Evolutionary conservation across 306 rosid genomes (phyloP).

Genomic region (Sphenostylis stenocarpa): DNA sequence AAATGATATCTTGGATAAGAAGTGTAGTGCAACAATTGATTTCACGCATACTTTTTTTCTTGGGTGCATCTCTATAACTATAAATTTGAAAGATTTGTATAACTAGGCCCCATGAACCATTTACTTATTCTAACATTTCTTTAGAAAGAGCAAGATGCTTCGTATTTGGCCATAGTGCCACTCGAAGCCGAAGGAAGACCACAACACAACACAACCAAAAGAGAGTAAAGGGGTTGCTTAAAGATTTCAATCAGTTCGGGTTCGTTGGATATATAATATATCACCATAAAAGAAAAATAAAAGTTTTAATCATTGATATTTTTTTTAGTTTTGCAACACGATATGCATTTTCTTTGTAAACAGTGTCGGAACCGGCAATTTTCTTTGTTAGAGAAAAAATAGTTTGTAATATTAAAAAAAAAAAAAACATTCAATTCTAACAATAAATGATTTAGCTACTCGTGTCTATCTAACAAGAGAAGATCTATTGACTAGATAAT

Average conservation of each 20-base stretch:
- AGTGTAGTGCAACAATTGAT: background rate
- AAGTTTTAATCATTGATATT: background rate
- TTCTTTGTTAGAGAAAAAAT: no score
- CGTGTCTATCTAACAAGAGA: no score
- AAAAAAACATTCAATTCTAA: no score
- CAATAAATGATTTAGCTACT: no score
- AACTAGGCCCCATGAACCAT: slow-evolving; percentile 18
- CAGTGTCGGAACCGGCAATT: no score
- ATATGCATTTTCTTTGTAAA: background rate
- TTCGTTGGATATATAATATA: background rate
- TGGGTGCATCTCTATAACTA: background rate
- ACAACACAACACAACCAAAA: background rate
- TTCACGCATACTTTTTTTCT: background rate
- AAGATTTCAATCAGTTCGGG: background rate
- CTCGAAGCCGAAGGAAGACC: background rate
- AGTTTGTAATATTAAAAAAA: no score
- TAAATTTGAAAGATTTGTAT: background rate
- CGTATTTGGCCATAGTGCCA: background rate
- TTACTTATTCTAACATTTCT: background rate
- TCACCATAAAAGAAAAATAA: background rate
- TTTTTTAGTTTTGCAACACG: background rate
- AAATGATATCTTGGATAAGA: background rate
- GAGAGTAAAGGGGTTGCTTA: background rate
- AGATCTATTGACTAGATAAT: no score
- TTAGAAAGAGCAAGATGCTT: slow-evolving; percentile 13